These are phyloP conservation scores for Candida ipomoeae DNA, from an alignment of 805 yeast species.

Conservation along the genomic window DNA sequence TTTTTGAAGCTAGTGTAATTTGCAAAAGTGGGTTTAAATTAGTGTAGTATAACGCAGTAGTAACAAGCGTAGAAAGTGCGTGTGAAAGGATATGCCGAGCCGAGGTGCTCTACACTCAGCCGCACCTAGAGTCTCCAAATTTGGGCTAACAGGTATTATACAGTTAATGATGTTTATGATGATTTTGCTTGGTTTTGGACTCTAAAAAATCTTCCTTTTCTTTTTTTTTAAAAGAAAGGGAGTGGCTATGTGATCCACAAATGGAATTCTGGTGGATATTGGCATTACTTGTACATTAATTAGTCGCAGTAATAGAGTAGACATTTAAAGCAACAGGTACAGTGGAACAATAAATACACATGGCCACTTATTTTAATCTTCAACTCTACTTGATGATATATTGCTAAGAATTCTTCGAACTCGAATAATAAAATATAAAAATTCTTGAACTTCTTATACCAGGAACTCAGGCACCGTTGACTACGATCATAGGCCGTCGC, in stretches of 20 bases:
- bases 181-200: background rate
- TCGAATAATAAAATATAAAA: no score
- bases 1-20: background rate
- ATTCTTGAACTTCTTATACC: background rate
- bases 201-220: background rate
- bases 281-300: no score
- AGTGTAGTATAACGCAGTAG: background rate
- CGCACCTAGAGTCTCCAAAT: background rate
- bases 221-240: no score
- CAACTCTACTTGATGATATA: no score
- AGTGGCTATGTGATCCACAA: no score
- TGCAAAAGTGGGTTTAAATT: background rate
- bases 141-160: background rate
- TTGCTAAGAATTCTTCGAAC: no score
- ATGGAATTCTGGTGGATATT: no score
- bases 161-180: background rate
- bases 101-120: background rate
- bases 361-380: no score
- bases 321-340: no score
- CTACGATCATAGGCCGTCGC: background rate
- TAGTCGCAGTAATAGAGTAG: no score
- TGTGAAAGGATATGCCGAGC: background rate
- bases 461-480: background rate
- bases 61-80: background rate
- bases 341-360: no score